Conservation (phyloP, 495 filamentous ascomycete genomes). For the Lineolata rhizophorae region DNA sequence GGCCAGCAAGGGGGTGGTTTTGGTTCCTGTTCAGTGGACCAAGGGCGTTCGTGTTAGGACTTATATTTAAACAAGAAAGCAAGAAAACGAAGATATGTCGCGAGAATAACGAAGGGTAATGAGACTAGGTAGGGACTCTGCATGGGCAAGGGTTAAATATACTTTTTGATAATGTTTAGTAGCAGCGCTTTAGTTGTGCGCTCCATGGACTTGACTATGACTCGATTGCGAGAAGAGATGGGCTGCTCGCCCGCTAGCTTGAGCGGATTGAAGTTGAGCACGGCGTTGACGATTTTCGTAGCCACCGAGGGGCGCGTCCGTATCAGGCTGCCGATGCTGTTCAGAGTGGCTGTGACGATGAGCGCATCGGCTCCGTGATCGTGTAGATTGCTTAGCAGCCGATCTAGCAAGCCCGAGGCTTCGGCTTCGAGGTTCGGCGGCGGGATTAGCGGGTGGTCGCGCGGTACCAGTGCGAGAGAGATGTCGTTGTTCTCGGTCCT, state of each 20-base stretch:
- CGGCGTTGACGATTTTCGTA: slow-evolving; percentile 59
- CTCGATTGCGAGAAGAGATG: slow-evolving; percentile 50
- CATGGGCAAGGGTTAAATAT: too few relatives aligned
- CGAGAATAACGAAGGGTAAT: too few relatives aligned
- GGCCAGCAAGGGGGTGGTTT: slow-evolving; percentile 37
- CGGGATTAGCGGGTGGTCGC: slow-evolving; percentile 55
- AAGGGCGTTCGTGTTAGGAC: too few relatives aligned
- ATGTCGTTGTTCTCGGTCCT: slow-evolving; percentile 72
- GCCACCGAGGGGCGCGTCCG: slow-evolving; percentile 59
- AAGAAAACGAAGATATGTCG: too few relatives aligned
- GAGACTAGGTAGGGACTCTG: too few relatives aligned
- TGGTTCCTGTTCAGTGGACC: slow-evolving; percentile 52
- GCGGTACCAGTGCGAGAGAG: slow-evolving; percentile 64
- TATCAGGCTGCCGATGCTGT: slow-evolving; percentile 59
- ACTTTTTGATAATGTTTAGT: slow-evolving; percentile 60
- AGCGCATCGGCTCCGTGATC: slow-evolving; percentile 70
- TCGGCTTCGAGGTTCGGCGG: slow-evolving; percentile 74
- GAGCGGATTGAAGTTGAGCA: slow-evolving; percentile 83
- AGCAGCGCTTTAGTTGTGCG: slow-evolving; percentile 70
- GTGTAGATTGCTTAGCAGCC: slow-evolving; percentile 69
- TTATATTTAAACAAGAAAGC: too few relatives aligned
- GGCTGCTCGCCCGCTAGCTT: slow-evolving; percentile 54
- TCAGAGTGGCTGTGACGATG: slow-evolving; percentile 80
- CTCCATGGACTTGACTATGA: slow-evolving; percentile 81
- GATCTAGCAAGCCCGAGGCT: slow-evolving; percentile 68